A percentile compares a stretch with the other conserved stretches of the same genome.
These are phyloP conservation scores for Penicillium sclerotiorum DNA, from an alignment of 2,329 filamentous ascomycete species.

Conservation along the genomic window DNA sequence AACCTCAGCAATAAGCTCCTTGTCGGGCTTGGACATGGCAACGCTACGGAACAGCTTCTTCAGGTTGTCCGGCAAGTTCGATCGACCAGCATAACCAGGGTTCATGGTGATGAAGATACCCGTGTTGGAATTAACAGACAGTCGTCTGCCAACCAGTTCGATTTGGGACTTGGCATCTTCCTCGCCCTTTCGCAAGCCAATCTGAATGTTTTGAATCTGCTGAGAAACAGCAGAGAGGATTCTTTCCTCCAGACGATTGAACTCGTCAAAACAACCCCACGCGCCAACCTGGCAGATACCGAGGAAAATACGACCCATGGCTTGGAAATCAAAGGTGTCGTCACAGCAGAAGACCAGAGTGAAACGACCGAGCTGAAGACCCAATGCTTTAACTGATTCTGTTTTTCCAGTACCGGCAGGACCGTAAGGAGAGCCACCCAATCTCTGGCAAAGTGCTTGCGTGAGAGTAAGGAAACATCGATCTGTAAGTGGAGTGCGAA, in stretches of 20 bases:
- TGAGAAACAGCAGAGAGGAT: constrained; percentile 98
- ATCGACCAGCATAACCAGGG: constrained; percentile 95
- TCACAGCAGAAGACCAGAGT: constrained; percentile 99
- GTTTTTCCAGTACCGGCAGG: constrained; percentile 98
- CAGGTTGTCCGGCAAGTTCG: constrained; percentile 96
- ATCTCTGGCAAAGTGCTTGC: constrained; percentile 88
- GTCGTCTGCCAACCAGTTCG: constrained; percentile 87
- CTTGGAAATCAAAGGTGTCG: constrained; percentile 99
- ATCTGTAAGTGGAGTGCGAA: constrained; percentile 94
- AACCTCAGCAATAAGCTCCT: constrained; percentile 98
- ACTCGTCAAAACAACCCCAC: constrained; percentile 99
- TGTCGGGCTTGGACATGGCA: constrained; percentile 99
- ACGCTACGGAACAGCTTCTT: constrained; percentile 99
- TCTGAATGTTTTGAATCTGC: constrained; percentile 98
- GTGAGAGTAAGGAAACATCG: constrained; percentile 98
- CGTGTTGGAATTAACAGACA: constrained; percentile 88
- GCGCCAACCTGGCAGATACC: constrained; percentile 98
- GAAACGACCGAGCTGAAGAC: constrained; percentile 93
- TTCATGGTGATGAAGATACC: constrained; percentile 99
- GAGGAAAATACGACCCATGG: constrained; percentile 98
- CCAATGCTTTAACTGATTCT: constrained; percentile 96
- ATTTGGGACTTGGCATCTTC: constrained; percentile 86
- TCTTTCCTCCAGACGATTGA: constrained; percentile 97
- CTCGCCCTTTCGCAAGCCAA: constrained; percentile 82
- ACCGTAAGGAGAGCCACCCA: constrained; percentile 96